Conservation (phyloP, 495 filamentous ascomycete genomes). For the Neurospora tetraspora region DNA sequence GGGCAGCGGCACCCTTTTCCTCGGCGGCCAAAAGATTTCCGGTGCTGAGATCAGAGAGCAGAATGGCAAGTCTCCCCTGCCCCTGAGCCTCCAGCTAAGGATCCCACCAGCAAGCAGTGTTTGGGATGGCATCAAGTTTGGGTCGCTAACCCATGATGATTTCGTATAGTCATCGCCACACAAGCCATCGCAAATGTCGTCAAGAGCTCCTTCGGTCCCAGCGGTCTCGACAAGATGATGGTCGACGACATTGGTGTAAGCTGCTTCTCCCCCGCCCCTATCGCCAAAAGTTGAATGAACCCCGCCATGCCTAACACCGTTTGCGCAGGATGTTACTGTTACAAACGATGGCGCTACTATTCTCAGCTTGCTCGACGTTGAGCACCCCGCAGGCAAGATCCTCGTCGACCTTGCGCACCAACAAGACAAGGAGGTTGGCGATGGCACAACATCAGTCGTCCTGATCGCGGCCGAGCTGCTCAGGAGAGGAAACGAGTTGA, state of each 20-base stretch:
- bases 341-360: constrained; percentile 99
- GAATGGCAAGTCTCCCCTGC: constrained; percentile 54
- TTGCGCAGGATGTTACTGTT: constrained; percentile 80
- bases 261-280: constrained; percentile 8
- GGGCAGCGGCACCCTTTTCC: constrained; percentile 82
- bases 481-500: constrained; percentile 87
- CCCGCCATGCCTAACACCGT: constrained; percentile 11
- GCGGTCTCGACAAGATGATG: constrained; percentile 99
- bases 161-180: constrained; percentile 68
- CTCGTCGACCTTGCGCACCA: constrained; percentile 95
- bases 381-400: constrained; percentile 97
- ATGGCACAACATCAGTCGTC: constrained; percentile 97
- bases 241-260: constrained; percentile 96
- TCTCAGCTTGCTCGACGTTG: constrained; percentile 84
- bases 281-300: background rate
- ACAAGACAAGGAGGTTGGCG: constrained; percentile 97
- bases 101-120: background rate
- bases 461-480: constrained; percentile 95
- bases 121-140: background rate
- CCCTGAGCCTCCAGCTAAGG: constrained; percentile 1
- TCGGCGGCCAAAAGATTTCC: constrained; percentile 89
- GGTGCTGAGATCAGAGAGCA: constrained; percentile 93
- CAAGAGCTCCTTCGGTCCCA: constrained; percentile 96
- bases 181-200: constrained; percentile 98
- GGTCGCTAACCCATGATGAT: constrained; percentile 17